These are phyloP conservation scores for Neonectria punicea DNA, from an alignment of 2,329 filamentous ascomycete genomes.

Conservation along the genomic window DNA sequence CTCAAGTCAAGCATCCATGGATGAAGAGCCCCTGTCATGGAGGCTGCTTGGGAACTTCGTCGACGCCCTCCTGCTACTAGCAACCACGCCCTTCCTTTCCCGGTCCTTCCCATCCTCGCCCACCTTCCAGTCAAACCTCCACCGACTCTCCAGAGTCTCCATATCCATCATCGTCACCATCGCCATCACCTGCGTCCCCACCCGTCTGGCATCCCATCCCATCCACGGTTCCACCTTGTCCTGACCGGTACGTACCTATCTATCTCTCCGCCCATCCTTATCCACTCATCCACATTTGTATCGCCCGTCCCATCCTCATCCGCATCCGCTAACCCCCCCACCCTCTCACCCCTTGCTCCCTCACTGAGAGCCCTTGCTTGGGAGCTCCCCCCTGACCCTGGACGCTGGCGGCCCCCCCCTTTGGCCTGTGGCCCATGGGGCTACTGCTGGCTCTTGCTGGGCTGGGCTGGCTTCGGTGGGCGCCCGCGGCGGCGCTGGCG, in stretches of 20 bases:
- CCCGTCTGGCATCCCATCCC: slow-evolving; percentile 22
- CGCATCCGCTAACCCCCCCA: not conserved
- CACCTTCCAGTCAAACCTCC: slow-evolving; percentile 36
- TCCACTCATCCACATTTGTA: slow-evolving; percentile 11
- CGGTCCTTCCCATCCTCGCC: slow-evolving; percentile 30
- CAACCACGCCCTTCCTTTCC: slow-evolving; percentile 27
- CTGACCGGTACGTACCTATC: not conserved
- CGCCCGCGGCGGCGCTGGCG: slow-evolving; percentile 12
- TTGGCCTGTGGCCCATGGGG: slow-evolving; percentile 13
- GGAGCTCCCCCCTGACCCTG: slow-evolving; percentile 10
- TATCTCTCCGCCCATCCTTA: slow-evolving; percentile 23
- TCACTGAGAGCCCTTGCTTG: not conserved
- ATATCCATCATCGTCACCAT: slow-evolving; percentile 32
- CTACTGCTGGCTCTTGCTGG: slow-evolving; percentile 13
- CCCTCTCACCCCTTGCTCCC: slow-evolving; percentile 9
- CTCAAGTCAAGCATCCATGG: slow-evolving; percentile 14
- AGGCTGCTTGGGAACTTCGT: slow-evolving; percentile 8
- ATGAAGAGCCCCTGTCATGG: slow-evolving; percentile 13
- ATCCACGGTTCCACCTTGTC: slow-evolving; percentile 7
- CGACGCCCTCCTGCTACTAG: slow-evolving; percentile 10
- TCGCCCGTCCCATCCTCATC: slow-evolving; percentile 19
- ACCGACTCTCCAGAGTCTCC: slow-evolving; percentile 18
- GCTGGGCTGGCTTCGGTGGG: slow-evolving; percentile 17
- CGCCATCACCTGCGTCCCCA: slow-evolving; percentile 22
- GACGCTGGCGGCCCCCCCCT: slow-evolving; percentile 19